Base-by-base conservation (phyloP, 2,329 filamentous ascomycete genomes). In the Nigrograna mackinnonii region DNA sequence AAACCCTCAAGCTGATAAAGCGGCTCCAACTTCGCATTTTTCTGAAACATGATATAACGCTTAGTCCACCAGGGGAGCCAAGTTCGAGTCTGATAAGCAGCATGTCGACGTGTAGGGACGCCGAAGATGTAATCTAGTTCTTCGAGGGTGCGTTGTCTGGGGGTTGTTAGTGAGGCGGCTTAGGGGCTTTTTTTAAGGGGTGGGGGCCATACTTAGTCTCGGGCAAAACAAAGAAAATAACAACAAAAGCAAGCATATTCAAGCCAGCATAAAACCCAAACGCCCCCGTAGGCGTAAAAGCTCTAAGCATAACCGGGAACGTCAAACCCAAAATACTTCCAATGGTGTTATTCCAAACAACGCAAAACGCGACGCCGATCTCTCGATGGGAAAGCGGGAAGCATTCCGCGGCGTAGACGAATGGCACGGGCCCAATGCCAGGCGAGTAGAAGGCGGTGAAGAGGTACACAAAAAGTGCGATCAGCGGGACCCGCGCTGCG, bases 351-450 rank as follows among this genome's bases (percentile, higher is more conserved):
- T 68, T 74, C 58, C 73, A 77, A 59, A 73, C 75, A 42, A 84
- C 68, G 44, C 80, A 83, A 1, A 79, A 84, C 2, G 82, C 79
- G n/a, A 86, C 83, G 42, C 84, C 84, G 18, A 86, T 75, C 58
- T 86, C 84, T 51, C 84, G 76, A 56, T 86, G 82, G 2, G 80
- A 83, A 1, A 86, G 74, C 0, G 84, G 83, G 59, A 83, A 87
- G 3, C 85, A 80, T 63, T 87, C 84, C 37, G 83, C 24, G 24
- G 24, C 24, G n/a, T 28, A 28, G 24, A 28, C 24, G 24, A 28
- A 28, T 9, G 24, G 24, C 16, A 22, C 17, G 1, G 47, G 43
- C 2, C 41, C 49, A 16, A 30, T 34, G 6, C 46, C 49, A n/a
- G 24, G 24, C 9, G 24, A 28, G 24, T 28, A 28, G 24, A 28